These are phyloP conservation scores for Suhomyces bolitotheri DNA, from an alignment of 1,139 yeast species.

Conservation along the genomic window DNA sequence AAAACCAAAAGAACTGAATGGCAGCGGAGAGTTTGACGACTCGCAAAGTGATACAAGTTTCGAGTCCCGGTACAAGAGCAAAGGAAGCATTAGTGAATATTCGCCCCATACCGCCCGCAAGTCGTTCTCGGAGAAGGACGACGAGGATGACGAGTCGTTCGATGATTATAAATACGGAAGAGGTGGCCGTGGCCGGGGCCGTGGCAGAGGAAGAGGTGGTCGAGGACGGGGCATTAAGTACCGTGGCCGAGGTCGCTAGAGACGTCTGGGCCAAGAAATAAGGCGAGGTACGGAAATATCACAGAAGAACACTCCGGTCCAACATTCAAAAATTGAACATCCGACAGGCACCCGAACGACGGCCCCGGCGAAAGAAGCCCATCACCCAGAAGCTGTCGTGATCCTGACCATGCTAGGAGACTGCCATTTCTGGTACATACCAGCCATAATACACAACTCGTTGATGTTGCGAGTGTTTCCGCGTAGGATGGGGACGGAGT, in stretches of 20 bases:
- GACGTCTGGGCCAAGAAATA: not conserved
- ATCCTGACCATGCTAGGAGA: too few relatives aligned
- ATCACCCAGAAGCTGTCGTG: too few relatives aligned
- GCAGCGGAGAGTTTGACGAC: constrained; percentile 8
- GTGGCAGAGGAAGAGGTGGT: constrained; percentile 13
- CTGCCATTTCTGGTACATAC: too few relatives aligned
- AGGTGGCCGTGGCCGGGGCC: constrained; percentile 21
- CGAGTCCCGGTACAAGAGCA: constrained; percentile 2
- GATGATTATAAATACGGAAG: constrained; percentile 18
- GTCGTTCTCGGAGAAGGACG: constrained; percentile 12
- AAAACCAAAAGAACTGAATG: constrained; percentile 4
- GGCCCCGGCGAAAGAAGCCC: too few relatives aligned
- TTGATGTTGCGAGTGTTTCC: too few relatives aligned
- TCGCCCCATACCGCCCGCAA: constrained; percentile 17
- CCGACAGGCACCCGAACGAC: too few relatives aligned
- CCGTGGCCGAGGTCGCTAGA: constrained; percentile 4
- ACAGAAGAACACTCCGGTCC: too few relatives aligned
- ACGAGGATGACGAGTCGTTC: constrained; percentile 14
- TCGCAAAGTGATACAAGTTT: constrained; percentile 5
- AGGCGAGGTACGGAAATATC: too few relatives aligned
- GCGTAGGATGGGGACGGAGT: too few relatives aligned
- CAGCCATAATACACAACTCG: too few relatives aligned
- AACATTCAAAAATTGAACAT: too few relatives aligned
- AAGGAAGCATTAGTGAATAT: constrained; percentile 16
- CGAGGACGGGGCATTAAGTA: constrained; percentile 2